Evolutionary conservation across 495 filamentous ascomycete species (phyloP).

Genomic region (Jackrogersella minutella): DNA sequence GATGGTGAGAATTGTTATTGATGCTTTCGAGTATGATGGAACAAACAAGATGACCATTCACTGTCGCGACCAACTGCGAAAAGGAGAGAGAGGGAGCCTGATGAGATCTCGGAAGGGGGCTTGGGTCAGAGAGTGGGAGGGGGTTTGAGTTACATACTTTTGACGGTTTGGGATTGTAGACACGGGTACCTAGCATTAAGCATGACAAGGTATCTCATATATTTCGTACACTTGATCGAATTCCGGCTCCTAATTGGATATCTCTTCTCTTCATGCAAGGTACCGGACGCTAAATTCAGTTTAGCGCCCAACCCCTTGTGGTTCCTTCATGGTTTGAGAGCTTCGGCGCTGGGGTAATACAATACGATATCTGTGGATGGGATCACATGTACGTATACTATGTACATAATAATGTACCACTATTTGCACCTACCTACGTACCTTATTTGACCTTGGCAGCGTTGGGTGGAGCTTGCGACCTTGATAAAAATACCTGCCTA

Average conservation of each 20-base stretch:
- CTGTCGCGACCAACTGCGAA: constrained; percentile 15
- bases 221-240: constrained; percentile 14
- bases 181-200: constrained; percentile 2
- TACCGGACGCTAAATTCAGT: constrained; percentile 27
- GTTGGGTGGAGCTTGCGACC: not conserved
- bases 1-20: not conserved
- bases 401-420: not conserved
- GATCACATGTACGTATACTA: not conserved
- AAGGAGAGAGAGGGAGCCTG: constrained; percentile 14
- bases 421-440: too few species aligned
- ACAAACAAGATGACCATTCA: constrained; percentile 3
- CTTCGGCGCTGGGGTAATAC: constrained; percentile 19
- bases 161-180: constrained; percentile 33
- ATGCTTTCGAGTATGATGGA: not conserved
- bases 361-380: not conserved
- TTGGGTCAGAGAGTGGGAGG: too few species aligned
- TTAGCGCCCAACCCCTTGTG: constrained; percentile 31
- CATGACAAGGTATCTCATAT: not conserved
- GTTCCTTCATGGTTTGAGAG: constrained; percentile 27
- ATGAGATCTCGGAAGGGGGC: constrained; percentile 9
- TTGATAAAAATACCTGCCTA: constrained; percentile 18
- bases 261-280: constrained; percentile 32
- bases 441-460: constrained; percentile 13
- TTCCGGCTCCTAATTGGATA: constrained; percentile 25
- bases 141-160: too few species aligned